Conservation (phyloP, 148 eudicot species). For the Fagopyrum tataricum region DNA sequence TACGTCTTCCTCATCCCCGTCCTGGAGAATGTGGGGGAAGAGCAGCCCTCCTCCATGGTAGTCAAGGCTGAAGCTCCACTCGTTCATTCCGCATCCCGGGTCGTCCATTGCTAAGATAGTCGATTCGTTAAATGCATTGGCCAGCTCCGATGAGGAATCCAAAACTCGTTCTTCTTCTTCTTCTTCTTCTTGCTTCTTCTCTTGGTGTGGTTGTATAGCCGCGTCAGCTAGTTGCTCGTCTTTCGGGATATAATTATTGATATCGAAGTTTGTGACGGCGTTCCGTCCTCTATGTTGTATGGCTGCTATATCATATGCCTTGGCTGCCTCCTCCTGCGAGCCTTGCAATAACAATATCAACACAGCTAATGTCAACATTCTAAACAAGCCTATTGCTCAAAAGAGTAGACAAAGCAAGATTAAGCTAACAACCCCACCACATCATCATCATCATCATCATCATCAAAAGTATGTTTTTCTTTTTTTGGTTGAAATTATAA, state of each 20-base stretch:
- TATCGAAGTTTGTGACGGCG: constrained; percentile 88
- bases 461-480: no score
- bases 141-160: constrained; percentile 3
- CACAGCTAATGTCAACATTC: no score
- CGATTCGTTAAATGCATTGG: constrained; percentile 20
- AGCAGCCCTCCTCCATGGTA: constrained; percentile 24
- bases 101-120: constrained; percentile 16
- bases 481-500: background rate
- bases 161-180: constrained; percentile 10
- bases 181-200: constrained; percentile 19
- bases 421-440: constrained; percentile 3
- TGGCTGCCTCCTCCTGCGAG: constrained; percentile 97
- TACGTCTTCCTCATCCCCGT: constrained; percentile 8
- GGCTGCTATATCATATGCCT: constrained; percentile 91
- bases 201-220: constrained; percentile 17
- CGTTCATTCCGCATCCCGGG: constrained; percentile 8
- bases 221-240: constrained; percentile 27
- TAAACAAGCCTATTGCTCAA: background rate
- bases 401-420: constrained; percentile 2
- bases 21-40: constrained; percentile 38
- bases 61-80: constrained; percentile 65
- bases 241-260: constrained; percentile 58
- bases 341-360: constrained; percentile 26
- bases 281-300: constrained; percentile 79
- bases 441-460: no score